These are phyloP conservation scores for Lachnellula cervina DNA, from an alignment of 2,329 filamentous ascomycete genomes.

Conservation along the genomic window DNA sequence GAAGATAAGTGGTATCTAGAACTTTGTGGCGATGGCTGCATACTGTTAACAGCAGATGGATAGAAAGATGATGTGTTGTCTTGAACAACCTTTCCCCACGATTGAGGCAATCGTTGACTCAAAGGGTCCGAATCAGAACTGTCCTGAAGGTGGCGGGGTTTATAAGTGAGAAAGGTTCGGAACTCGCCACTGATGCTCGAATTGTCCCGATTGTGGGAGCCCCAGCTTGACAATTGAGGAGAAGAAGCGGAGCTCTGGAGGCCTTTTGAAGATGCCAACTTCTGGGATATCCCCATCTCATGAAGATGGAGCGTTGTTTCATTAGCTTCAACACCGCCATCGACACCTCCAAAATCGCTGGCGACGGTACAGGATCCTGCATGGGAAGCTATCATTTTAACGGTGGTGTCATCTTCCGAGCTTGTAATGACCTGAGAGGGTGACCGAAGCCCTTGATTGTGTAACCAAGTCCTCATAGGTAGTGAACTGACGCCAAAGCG, in stretches of 20 bases:
- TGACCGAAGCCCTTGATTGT: conserved; percentile 21
- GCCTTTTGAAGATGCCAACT: conserved; percentile 17
- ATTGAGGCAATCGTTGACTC: conserved; percentile 21
- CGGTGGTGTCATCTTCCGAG: conserved; percentile 9
- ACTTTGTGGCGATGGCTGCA: conserved; percentile 20
- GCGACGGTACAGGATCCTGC: conserved; percentile 1
- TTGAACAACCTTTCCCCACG: conserved; percentile 19
- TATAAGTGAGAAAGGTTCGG: conserved; percentile 6
- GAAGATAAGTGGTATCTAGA: conserved; percentile 20
- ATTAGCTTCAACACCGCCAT: conserved; percentile 18
- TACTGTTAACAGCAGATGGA: conserved; percentile 17
- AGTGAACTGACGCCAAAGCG: conserved; percentile 2
- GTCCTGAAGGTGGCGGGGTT: conserved; percentile 14
- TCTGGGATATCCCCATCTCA: conserved; percentile 28
- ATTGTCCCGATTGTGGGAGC: conserved; percentile 16
- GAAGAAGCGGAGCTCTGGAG: conserved; percentile 23
- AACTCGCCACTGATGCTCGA: conserved; percentile 17
- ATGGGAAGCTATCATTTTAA: conserved; percentile 5
- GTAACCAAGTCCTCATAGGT: conserved; percentile 18
- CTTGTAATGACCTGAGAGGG: conserved; percentile 12
- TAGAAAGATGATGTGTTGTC: conserved; percentile 23
- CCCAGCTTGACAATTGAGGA: conserved; percentile 20
- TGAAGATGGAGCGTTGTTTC: conserved; percentile 21
- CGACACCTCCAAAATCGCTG: conserved; percentile 27
- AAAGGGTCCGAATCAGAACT: conserved; percentile 19